Evolutionary conservation across 257 asterid genomes (phyloP), one percentile per base, ranked within the genome.

Genomic region (Forsythia viridissima): DNA sequence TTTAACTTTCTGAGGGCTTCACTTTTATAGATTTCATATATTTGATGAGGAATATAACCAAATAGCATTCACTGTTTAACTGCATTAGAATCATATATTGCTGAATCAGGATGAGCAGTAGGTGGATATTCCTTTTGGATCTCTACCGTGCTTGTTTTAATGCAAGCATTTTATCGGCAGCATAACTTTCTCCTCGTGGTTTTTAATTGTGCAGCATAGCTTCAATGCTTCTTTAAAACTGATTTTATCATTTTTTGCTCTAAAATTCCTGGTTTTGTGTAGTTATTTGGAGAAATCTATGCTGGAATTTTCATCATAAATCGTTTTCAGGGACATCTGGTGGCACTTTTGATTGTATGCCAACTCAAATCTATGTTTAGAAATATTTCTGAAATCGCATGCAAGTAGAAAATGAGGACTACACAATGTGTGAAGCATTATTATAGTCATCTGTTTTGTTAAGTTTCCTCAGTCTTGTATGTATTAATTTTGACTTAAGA

Each of bases 121-220:
- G 80, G 67, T 81, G 76, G 63, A 76, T 5, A 44, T 76, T 76
- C 38, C 85, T 87, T 82, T 82, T 86, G 85, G 85, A 85, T 66
- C 34, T 59, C 71, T 76, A 81, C 72, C 40, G 41, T 69, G 65
- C 79, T 36, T 51, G 41, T 79, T 30, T 30, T 65, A 74, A 81
- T 83, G 63, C 73, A 74, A 78, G 55, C 83, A 11, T 59, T 55
- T 42, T 8, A 30, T 1, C 34, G 2, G 34, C 2, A 30, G 34
- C 34, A 30, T 30, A 30, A 30, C 34, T 30, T 30, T 30, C 34
- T 1, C 34, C 34, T 30, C 34, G 34, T 30, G 34, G 34, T 30
- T 30, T 30, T 30, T 30, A 30, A 30, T 30, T 30, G 34, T 30
- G 34, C 34, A 30, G 55, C 6, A 5, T 11, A 12, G 55, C 55